phyloP scores from a whole-genome alignment of 1,284 basidiomycete genomes.

The Rhodotorula sp. region DNA sequence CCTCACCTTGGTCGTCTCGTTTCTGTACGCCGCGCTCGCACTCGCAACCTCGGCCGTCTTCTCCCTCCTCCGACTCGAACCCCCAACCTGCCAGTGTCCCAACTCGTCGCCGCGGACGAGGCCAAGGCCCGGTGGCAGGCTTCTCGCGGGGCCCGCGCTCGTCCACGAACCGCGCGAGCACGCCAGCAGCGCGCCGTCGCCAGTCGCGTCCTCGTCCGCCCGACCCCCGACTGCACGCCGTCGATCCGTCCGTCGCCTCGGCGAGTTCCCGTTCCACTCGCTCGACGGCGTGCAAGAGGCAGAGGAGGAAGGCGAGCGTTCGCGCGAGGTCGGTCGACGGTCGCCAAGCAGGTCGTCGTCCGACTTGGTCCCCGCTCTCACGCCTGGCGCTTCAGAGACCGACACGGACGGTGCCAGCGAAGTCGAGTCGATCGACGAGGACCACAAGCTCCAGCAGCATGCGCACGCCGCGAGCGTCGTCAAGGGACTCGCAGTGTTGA shows the following conservation, averaged over 20 bases:
- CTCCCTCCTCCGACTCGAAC: background rate
- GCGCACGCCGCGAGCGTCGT: background rate
- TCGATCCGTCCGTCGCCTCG: background rate
- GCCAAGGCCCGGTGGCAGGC: background rate
- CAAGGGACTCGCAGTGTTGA: background rate
- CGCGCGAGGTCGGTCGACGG: no score
- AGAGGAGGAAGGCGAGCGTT: background rate
- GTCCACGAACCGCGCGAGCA: background rate
- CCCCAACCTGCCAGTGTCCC: background rate
- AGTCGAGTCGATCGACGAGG: background rate
- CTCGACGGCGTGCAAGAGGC: slow-evolving; percentile 9
- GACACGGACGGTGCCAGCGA: background rate
- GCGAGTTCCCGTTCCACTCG: slow-evolving; percentile 1
- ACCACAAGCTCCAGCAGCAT: background rate
- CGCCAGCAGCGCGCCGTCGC: background rate
- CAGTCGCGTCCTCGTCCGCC: background rate
- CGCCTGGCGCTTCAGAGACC: background rate
- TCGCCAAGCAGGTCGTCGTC: background rate
- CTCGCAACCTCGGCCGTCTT: background rate
- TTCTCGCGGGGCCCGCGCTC: background rate
- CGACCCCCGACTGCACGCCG: background rate
- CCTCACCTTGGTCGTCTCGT: background rate
- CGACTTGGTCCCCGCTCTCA: background rate
- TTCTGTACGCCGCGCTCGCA: background rate
- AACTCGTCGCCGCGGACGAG: slow-evolving; percentile 6